Base-by-base conservation (phyloP, 2,329 filamentous ascomycete species). In the Phialophora tarda region DNA sequence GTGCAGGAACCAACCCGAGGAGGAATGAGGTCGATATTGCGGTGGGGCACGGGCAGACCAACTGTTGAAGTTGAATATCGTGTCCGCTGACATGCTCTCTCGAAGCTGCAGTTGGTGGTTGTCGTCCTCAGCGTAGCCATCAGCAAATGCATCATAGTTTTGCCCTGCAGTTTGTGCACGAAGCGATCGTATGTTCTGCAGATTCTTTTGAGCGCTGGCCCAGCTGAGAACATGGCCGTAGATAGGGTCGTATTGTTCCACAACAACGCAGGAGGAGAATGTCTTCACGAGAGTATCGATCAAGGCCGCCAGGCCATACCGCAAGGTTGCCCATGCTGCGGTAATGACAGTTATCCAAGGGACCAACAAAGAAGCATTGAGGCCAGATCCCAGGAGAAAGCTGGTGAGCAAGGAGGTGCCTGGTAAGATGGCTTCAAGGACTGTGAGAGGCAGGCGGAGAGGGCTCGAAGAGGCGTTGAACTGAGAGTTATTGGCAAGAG, bases 181-280 rank as follows among this genome's bases (percentile, higher is more conserved):
- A 21, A 89, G 76, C 3, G 80, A 81, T 12, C 85, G 81, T 34
- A 84, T 85, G 55, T 81, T 81, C 38, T 79, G 79, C 65, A 86
- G 82, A 24, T 76, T 78, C 10, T 83, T 82, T 72, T 88, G 83
- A 48, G 81, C 74, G 0, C 85, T 83, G 2, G 89, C 79, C 79
- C 86, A 89, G 64, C 83, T 81, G 79, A 88, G 87, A 59, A 89
- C 72, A 62, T 88, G 84, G 4, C 74, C 63, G 72, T 87, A 87
- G 53, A 88, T 88, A 64, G 86, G 83, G 71, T 89, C 86, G 56
- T 80, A 80, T 69, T 82, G 83, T 67, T 78, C 81, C 55, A 89
- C 79, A 53, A 82, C 82, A 66, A 89, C 66, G 1, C 75, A 77
- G 17, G 79, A 80, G 67, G 80, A 80, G 71, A 79, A 78, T 62